Base-by-base conservation (phyloP, 768 basidiomycete species). In the Tylopilus rubrobrunneus region DNA sequence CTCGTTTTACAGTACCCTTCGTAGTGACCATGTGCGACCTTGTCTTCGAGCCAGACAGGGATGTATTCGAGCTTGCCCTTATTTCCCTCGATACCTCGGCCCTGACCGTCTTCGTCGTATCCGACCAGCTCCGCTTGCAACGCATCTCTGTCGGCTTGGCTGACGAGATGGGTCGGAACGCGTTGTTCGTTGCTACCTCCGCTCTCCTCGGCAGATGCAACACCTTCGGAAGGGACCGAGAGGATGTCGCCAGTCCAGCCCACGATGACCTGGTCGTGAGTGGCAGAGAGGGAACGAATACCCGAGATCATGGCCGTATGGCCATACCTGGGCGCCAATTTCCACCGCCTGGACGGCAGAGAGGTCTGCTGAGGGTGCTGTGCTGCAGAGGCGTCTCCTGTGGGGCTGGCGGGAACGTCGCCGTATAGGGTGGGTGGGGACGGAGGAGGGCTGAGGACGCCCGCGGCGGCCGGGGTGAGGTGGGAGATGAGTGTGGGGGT, bases 1-100 rank as follows among this genome's bases (percentile, higher is more conserved):
- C 93, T 96, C 65, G 88, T 86, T 71, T 99, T 99, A 81, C 95
- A 98, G 70, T 97, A 98, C 1, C 94, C 95, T 61, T 98, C 94
- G 67, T 98, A 97, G 68, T 97, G 94, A 0, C 87, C 92, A 63
- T 93, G 90, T 21, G 92, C 93, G 37, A 93, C 82, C 67, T 87
- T 82, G 62, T 92, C 89, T 62, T 90, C 86, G 34, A 95, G 76
- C 90, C 91, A 97, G 12, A 99, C 90, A 5, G 96, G 94, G 7
- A 90, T 82, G 61, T 92, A 97, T 14, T 74, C 78, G 45, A 88
- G 84, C 64, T 79, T 83, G 58, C 81, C 68, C 33, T 73, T 70
- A 43, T 75, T 69, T 15, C 68, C 60, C 23, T 51, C 61, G 23
- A 78, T 77, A 40, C 84, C 85, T 56, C 83, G 82, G 8, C 81